A percentile compares a stretch with the other conserved stretches of the same genome.
These are phyloP conservation scores for Monosporozyma yasuniensis DNA, from an alignment of 805 yeast genomes.

Conservation along the genomic window DNA sequence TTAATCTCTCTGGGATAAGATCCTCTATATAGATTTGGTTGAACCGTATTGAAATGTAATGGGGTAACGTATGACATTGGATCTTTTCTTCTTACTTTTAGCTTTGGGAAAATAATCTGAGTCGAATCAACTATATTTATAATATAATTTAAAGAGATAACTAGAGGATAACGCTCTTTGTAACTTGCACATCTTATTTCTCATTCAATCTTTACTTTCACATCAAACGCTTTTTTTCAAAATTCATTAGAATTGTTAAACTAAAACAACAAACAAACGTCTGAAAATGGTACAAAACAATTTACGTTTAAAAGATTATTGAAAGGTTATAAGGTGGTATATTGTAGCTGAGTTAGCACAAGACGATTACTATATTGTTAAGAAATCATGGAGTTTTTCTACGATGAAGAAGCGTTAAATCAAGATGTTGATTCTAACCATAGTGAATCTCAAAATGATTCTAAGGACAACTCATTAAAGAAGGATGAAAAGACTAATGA, in stretches of 20 bases:
- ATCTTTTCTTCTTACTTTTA: not conserved
- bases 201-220: not conserved
- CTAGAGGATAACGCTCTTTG: not conserved
- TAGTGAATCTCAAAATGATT: not conserved
- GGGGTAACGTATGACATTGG: constrained; percentile 52
- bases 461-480: not conserved
- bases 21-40: constrained; percentile 68
- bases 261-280: not conserved
- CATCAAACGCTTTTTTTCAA: not conserved
- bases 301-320: not conserved
- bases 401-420: constrained; percentile 20
- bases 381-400: constrained; percentile 22
- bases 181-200: not conserved
- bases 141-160: not conserved
- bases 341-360: not conserved
- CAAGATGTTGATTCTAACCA: constrained; percentile 3
- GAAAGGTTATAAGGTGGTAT: not conserved
- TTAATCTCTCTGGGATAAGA: constrained; percentile 78
- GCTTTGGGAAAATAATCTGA: not conserved
- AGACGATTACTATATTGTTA: not conserved
- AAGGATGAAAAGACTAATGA: constrained; percentile 43
- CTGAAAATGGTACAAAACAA: not conserved
- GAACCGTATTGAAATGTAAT: constrained; percentile 62
- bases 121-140: too few relatives aligned
- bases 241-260: not conserved